These are phyloP conservation scores for Agaricales sp. DNA, from an alignment of 1,284 basidiomycete genomes.

Conservation along the genomic window DNA sequence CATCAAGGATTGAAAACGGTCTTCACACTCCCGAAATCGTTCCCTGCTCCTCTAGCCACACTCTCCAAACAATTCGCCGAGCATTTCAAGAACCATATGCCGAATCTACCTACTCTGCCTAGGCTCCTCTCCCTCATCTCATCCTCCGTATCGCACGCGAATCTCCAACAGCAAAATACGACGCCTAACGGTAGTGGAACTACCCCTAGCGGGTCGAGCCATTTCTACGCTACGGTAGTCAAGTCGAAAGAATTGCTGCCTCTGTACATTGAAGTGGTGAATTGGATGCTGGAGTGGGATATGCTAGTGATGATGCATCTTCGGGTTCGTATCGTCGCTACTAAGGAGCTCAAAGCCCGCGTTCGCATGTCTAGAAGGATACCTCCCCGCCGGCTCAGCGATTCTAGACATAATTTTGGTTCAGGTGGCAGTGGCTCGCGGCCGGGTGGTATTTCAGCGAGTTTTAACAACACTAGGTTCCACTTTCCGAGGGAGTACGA, in stretches of 20 bases:
- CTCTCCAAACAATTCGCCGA: slow-evolving; percentile 57
- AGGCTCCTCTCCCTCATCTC: slow-evolving; percentile 67
- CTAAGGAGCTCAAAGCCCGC: slow-evolving; percentile 61
- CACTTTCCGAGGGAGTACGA: slow-evolving; percentile 11
- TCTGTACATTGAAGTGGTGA: slow-evolving; percentile 74
- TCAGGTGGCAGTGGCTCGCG: neutral
- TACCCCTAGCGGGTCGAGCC: neutral
- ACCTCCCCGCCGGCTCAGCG: slow-evolving; percentile 12
- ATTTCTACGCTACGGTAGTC: slow-evolving; percentile 70
- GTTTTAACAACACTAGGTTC: neutral
- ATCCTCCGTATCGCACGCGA: slow-evolving; percentile 30
- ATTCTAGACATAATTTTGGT: slow-evolving; percentile 10
- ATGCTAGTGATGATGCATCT: slow-evolving; percentile 82
- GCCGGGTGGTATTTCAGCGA: neutral
- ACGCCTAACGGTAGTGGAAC: slow-evolving; percentile 28
- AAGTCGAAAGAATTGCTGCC: slow-evolving; percentile 56
- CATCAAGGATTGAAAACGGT: slow-evolving; percentile 76
- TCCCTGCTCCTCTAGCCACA: slow-evolving; percentile 26
- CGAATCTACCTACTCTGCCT: slow-evolving; percentile 61
- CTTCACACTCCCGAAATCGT: slow-evolving; percentile 30
- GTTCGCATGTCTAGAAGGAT: slow-evolving; percentile 24
- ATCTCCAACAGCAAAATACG: slow-evolving; percentile 24
- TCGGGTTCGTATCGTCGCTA: slow-evolving; percentile 76
- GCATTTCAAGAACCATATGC: slow-evolving; percentile 43
- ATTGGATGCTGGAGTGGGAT: slow-evolving; percentile 87